These are phyloP conservation scores for Cytospora paraplurivora DNA, from an alignment of 2,329 filamentous ascomycete genomes.

Conservation along the genomic window DNA sequence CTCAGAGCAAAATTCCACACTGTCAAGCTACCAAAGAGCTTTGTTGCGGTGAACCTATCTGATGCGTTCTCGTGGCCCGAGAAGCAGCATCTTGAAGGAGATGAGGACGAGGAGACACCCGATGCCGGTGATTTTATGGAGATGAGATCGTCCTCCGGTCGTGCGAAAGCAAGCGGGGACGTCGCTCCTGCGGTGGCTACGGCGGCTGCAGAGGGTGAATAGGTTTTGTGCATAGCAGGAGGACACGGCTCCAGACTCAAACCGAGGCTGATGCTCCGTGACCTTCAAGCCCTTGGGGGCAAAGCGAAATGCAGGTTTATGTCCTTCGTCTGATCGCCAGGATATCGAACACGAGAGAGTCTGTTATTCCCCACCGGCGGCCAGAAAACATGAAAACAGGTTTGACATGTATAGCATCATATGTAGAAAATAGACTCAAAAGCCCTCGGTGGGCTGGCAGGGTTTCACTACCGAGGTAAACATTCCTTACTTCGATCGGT, in stretches of 20 bases:
- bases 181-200: constrained; percentile 3
- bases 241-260: constrained; percentile 3
- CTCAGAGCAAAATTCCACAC: constrained; percentile 93
- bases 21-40: constrained; percentile 67
- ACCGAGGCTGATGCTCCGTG: not conserved
- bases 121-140: constrained; percentile 41
- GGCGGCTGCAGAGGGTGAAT: constrained; percentile 20
- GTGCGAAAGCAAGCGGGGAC: constrained; percentile 11
- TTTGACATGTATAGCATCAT: constrained; percentile 18
- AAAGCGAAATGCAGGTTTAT: not conserved
- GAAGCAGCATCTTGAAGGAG: constrained; percentile 43
- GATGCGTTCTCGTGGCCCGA: constrained; percentile 65
- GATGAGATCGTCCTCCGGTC: constrained; percentile 42
- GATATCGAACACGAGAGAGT: not conserved
- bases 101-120: constrained; percentile 37
- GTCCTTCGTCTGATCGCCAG: not conserved
- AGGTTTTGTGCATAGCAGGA: constrained; percentile 4
- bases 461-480: not conserved
- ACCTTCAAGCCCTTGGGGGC: not conserved
- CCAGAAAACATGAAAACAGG: not conserved
- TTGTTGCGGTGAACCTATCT: constrained; percentile 65
- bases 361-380: not conserved
- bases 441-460: not conserved
- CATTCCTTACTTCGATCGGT: not conserved
- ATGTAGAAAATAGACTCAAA: constrained; percentile 9